Conservation (phyloP, 2,329 filamentous ascomycete genomes). For the Ophiobolus disseminans region DNA sequence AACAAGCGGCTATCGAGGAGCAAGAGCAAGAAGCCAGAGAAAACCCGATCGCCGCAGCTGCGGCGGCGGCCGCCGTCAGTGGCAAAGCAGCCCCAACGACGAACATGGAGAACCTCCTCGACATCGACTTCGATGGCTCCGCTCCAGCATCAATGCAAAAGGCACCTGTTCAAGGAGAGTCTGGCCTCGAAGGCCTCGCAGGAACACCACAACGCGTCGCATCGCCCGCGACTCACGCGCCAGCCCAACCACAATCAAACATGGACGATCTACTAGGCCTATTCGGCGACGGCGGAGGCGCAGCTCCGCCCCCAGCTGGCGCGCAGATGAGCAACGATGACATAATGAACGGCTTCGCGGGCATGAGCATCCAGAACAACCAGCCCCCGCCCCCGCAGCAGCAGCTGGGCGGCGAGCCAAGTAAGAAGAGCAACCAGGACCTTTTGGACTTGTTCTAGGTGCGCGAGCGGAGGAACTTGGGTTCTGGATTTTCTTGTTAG, state of each 20-base stretch:
- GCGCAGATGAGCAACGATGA: constrained; percentile 56
- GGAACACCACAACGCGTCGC: constrained; percentile 73
- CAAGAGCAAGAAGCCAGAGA: constrained; percentile 90
- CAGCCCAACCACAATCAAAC: constrained; percentile 59
- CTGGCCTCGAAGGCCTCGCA: constrained; percentile 61
- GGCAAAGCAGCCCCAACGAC: constrained; percentile 66
- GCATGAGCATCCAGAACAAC: constrained; percentile 73
- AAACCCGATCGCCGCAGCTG: constrained; percentile 90
- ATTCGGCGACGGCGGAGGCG: constrained; percentile 57
- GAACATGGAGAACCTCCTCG: constrained; percentile 93
- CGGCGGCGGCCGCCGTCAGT: constrained; percentile 68
- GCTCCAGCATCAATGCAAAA: constrained; percentile 86
- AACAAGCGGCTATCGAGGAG: constrained; percentile 95
- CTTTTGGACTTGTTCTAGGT: constrained; percentile 62
- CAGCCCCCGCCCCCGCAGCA: constrained; percentile 70
- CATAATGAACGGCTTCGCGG: constrained; percentile 83
- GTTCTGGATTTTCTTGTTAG: constrained; percentile 7
- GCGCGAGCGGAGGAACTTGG: background rate
- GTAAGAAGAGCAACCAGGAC: constrained; percentile 65
- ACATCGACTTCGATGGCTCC: constrained; percentile 94
- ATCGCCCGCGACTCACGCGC: constrained; percentile 63
- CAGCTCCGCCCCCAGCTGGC: constrained; percentile 39
- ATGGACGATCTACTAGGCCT: constrained; percentile 84
- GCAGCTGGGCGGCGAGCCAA: constrained; percentile 60
- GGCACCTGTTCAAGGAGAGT: constrained; percentile 59